A percentile compares a stretch with the other conserved stretches of the same genome.
These are phyloP conservation scores for Coffea eugenioides DNA, from an alignment of 257 asterid genomes.

Conservation along the genomic window DNA sequence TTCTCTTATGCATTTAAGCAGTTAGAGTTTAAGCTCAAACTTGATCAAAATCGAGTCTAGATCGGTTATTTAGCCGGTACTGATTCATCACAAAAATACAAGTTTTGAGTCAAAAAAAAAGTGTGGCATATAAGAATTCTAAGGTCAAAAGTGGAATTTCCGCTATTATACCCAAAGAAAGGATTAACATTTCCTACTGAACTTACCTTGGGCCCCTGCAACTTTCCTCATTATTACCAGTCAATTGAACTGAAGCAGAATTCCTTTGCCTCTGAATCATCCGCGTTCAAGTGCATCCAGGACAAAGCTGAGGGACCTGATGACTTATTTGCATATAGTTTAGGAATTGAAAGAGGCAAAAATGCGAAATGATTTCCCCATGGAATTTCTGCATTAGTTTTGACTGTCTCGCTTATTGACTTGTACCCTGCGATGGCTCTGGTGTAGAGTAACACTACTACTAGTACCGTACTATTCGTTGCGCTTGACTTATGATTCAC, in stretches of 20 bases:
- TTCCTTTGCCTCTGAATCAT: constrained; percentile 49
- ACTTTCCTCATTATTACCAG: constrained; percentile 35
- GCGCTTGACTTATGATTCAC: constrained; percentile 21
- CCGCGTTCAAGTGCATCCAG: constrained; percentile 28
- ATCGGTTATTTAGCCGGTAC: no score
- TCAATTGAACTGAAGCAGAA: constrained; percentile 50
- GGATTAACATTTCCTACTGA: background rate
- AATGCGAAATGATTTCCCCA: constrained; percentile 80
- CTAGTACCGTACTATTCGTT: constrained; percentile 39
- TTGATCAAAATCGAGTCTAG: no score
- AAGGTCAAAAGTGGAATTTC: background rate
- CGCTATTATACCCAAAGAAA: no score
- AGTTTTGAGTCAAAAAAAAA: no score
- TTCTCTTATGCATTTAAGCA: no score
- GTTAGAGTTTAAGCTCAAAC: no score
- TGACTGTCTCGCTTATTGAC: constrained; percentile 58
- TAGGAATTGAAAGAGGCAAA: constrained; percentile 48
- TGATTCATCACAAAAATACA: no score
- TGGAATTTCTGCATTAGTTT: constrained; percentile 47
- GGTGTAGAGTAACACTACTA: constrained; percentile 62
- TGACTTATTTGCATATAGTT: constrained; percentile 16
- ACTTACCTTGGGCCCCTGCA: constrained; percentile 67
- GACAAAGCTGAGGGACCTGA: constrained; percentile 45
- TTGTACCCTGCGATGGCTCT: constrained; percentile 58
- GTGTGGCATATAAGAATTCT: background rate